Percentiles rank a stretch among this genome's conserved stretches.
These are phyloP conservation scores for Gynostemma pentaphyllum DNA, from an alignment of 306 rosid species.

Conservation along the genomic window DNA sequence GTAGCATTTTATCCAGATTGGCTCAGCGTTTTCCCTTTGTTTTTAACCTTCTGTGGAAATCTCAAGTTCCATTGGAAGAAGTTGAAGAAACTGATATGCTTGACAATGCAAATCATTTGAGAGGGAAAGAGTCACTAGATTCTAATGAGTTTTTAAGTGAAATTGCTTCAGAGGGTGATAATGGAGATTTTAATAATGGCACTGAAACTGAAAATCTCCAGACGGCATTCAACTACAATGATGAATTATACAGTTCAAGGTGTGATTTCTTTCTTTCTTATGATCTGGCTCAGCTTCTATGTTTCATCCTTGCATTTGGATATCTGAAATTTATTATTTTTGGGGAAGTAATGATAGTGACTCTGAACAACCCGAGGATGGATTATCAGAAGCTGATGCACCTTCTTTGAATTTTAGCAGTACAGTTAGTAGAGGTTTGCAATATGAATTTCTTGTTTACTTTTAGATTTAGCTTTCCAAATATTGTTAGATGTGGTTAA, in stretches of 20 bases:
- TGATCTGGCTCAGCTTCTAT: not conserved
- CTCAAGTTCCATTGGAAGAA: slow-evolving; percentile 22
- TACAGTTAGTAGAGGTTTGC: slow-evolving; percentile 37
- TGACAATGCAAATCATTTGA: slow-evolving; percentile 15
- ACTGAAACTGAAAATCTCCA: slow-evolving; percentile 24
- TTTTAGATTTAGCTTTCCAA: not conserved
- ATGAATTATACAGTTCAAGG: slow-evolving; percentile 39
- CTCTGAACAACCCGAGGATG: slow-evolving; percentile 28
- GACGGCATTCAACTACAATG: slow-evolving; percentile 15
- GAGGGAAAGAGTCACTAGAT: slow-evolving; percentile 18
- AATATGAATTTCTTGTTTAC: slow-evolving; percentile 4
- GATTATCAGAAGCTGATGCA: slow-evolving; percentile 20
- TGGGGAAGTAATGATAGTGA: slow-evolving; percentile 26
- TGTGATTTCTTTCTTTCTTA: slow-evolving; percentile 8
- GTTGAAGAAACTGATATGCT: slow-evolving; percentile 19
- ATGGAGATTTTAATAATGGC: slow-evolving; percentile 20
- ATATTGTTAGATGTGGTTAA: not conserved
- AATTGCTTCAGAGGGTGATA: slow-evolving; percentile 20
- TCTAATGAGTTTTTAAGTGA: slow-evolving; percentile 18
- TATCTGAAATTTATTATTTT: not conserved
- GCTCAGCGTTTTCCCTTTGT: slow-evolving; percentile 66
- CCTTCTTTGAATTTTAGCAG: slow-evolving; percentile 25
- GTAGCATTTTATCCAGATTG: slow-evolving; percentile 55
- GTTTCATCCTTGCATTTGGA: not conserved
- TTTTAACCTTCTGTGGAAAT: slow-evolving; percentile 44